Conservation (phyloP, 2,329 filamentous ascomycete genomes). For the Colletotrichum lupini region DNA sequence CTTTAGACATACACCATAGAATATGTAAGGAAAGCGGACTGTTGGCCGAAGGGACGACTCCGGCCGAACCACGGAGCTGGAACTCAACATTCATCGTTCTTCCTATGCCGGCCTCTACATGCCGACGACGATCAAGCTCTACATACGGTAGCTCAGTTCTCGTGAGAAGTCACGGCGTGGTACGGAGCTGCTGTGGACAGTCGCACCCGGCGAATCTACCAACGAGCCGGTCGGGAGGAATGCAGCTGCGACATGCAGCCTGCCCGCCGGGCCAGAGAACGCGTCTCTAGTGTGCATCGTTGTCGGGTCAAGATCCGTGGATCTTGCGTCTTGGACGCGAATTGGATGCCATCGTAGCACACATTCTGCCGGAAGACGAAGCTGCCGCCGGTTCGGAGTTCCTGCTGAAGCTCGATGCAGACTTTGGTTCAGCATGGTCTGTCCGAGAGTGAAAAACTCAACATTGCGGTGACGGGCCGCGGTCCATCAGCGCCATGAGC, state of each 20-base stretch:
- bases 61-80: slow-evolving; percentile 18
- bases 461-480: slow-evolving; percentile 22
- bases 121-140: slow-evolving; percentile 23
- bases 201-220: slow-evolving; percentile 34
- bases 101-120: slow-evolving; percentile 6
- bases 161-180: slow-evolving; percentile 22
- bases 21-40: slow-evolving; percentile 3
- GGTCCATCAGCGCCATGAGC: slow-evolving; percentile 13
- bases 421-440: background rate
- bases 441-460: background rate
- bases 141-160: slow-evolving; percentile 3
- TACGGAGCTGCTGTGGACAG: slow-evolving; percentile 33
- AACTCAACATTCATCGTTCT: slow-evolving; percentile 10
- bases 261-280: slow-evolving; percentile 14
- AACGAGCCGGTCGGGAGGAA: slow-evolving; percentile 30
- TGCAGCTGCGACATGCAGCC: slow-evolving; percentile 25
- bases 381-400: slow-evolving; percentile 17
- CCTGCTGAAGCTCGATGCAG: slow-evolving; percentile 8
- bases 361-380: slow-evolving; percentile 13
- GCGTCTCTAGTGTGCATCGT: slow-evolving; percentile 7
- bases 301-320: slow-evolving; percentile 26
- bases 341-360: slow-evolving; percentile 25
- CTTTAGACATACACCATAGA: background rate
- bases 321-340: slow-evolving; percentile 25
- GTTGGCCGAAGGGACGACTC: slow-evolving; percentile 10